A percentile compares a stretch with the other conserved stretches of the same genome.
Evolutionary conservation across 2,329 filamentous ascomycete genomes (phyloP).

Genomic region (Xylariaceae sp.): DNA sequence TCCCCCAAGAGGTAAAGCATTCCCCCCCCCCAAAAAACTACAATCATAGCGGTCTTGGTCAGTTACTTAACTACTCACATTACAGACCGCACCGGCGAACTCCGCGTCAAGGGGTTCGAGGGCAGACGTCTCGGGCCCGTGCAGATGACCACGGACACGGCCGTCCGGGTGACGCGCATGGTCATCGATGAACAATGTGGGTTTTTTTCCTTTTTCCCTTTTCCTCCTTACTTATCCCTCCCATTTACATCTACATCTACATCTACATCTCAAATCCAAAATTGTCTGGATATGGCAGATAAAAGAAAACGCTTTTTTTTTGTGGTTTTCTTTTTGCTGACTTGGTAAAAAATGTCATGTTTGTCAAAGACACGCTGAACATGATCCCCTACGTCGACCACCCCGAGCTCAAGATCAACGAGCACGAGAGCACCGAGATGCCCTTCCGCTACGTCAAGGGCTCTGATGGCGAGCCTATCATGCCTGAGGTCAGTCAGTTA

Average conservation of each 20-base stretch:
- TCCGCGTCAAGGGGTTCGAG: conserved; percentile 87
- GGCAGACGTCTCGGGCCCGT: conserved; percentile 83
- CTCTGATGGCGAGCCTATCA: conserved; percentile 70
- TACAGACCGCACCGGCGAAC: conserved; percentile 89
- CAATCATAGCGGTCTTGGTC: too few relatives aligned
- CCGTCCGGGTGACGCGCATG: conserved; percentile 85
- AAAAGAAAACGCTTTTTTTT: too few relatives aligned
- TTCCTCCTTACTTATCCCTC: neutral
- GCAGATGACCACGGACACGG: conserved; percentile 98
- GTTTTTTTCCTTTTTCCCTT: neutral
- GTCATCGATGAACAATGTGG: conserved; percentile 78
- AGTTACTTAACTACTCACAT: conserved; percentile 6
- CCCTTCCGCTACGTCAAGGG: conserved; percentile 91
- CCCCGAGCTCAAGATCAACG: conserved; percentile 83
- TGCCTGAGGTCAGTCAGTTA: conserved; percentile 68
- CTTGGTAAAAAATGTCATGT: neutral
- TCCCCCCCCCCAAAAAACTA: neutral
- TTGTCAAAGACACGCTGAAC: conserved; percentile 49
- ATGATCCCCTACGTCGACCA: conserved; percentile 79
- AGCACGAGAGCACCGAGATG: conserved; percentile 94
- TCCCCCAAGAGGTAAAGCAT: conserved; percentile 71
- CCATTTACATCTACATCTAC: too few relatives aligned
- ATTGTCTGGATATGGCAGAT: too few relatives aligned
- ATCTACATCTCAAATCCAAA: too few relatives aligned
- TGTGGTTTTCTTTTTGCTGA: neutral